A percentile compares a stretch with the other conserved stretches of the same genome.
Evolutionary conservation across 2,329 filamentous ascomycete genomes (phyloP).

Genomic region (Cucurbitaria berberidis): DNA sequence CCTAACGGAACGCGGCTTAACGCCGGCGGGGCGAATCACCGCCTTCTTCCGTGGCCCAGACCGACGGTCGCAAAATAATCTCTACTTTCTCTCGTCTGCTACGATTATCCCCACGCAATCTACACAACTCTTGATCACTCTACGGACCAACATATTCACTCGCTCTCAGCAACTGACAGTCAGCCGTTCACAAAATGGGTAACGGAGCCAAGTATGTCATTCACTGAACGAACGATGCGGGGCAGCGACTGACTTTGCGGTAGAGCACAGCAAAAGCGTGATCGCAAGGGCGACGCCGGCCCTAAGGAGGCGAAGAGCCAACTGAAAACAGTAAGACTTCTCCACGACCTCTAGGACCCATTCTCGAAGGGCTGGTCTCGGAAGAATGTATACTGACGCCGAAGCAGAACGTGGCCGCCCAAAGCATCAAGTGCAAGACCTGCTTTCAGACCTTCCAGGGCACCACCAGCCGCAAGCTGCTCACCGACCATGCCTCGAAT

Average conservation of each 20-base stretch:
- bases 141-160: slow-evolving; percentile 12
- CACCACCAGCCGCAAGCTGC: slow-evolving; percentile 74
- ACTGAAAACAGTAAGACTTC: slow-evolving; percentile 42
- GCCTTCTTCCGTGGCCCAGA: slow-evolving; percentile 23
- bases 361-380: not conserved
- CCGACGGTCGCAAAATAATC: slow-evolving; percentile 36
- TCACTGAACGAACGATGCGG: not conserved
- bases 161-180: slow-evolving; percentile 21
- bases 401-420: slow-evolving; percentile 72
- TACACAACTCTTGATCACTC: slow-evolving; percentile 12
- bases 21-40: slow-evolving; percentile 9
- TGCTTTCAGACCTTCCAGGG: slow-evolving; percentile 82
- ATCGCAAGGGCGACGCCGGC: slow-evolving; percentile 41
- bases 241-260: slow-evolving; percentile 22
- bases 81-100: too few species aligned
- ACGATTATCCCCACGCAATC: slow-evolving; percentile 14
- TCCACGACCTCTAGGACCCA: not conserved
- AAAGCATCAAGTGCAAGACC: slow-evolving; percentile 76
- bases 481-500: slow-evolving; percentile 74
- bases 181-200: slow-evolving; percentile 37
- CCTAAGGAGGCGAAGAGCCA: slow-evolving; percentile 45
- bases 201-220: slow-evolving; percentile 47
- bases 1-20: slow-evolving; percentile 18
- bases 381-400: not conserved
- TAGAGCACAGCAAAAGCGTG: slow-evolving; percentile 49